Base-by-base conservation (phyloP, 1,284 basidiomycete genomes). In the Trametes pubescens region DNA sequence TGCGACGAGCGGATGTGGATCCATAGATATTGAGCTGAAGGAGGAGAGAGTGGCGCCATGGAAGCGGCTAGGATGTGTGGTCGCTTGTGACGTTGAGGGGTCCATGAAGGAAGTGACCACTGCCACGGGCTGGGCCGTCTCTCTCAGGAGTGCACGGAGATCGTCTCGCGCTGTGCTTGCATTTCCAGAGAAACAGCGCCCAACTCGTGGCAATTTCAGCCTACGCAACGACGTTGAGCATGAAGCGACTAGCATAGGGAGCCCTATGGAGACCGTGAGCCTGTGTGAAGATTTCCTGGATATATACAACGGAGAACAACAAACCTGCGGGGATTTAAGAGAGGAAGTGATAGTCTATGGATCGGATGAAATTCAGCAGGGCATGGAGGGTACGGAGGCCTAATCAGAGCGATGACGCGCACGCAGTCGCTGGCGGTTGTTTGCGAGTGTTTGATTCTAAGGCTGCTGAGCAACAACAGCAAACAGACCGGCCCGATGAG, bases 31-130 rank as follows among this genome's bases (percentile, higher is more conserved):
- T n/a, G 94, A 95, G 29, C 93, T 89, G 75, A 97, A 94, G 0
- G 95, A 96, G 6, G 95, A 96, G 46, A 98, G 82, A 0, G 95
- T 97, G 46, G 94, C 94, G 66, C 95, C 95, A 76, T 97, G 95
- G 69, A 82, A 90, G 6, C 65, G 69, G n/a, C 65, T 52, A 21
- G 38, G 37, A 29, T 29, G 48, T 4, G 29, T n/a, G 35, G 14
- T 24, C 37, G 57, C 38, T 58, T 32, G 18, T 16, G 56, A 44
- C 29, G 51, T 51, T 0, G 53, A 3, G 10, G 59, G 64, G 26
- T 76, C 77, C 77, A 79, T 78, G 65, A 75, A 72, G n/a, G 78
- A 76, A 61, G 71, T 79, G 47, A 81, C 76, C 49, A 81, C 76
- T 1, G 79, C 79, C 38, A 81, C 80, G 13, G 79, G 79, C 62